These are phyloP conservation scores for Chrysophaeum taylorii DNA, from an alignment of 352 stramenopile genomes.

Conservation along the genomic window DNA sequence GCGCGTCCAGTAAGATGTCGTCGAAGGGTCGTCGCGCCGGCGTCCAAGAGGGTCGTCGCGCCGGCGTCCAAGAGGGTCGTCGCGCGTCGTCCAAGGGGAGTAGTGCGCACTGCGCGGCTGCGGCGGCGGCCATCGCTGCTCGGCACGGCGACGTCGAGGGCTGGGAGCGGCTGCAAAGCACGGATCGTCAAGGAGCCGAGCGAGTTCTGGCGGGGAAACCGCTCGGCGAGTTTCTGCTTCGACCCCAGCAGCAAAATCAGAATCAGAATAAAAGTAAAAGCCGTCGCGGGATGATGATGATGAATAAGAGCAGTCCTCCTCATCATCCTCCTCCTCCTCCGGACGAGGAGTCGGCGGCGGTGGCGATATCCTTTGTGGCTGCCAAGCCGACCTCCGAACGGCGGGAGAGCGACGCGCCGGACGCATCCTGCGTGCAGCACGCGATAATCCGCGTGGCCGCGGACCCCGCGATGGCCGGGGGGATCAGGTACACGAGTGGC, in stretches of 20 bases:
- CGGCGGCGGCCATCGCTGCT: background rate
- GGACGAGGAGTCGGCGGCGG: background rate
- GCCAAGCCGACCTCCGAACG: background rate
- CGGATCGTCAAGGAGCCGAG: background rate
- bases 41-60: background rate
- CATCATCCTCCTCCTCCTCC: no score
- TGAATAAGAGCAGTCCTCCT: background rate
- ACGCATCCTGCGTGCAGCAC: background rate
- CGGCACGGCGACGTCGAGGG: background rate
- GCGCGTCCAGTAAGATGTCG: no score
- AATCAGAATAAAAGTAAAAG: no score
- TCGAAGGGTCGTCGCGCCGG: no score
- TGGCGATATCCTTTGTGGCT: constrained; percentile 7
- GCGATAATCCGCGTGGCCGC: constrained; percentile 4
- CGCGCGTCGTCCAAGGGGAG: background rate
- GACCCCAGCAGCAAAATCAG: background rate
- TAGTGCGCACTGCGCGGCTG: background rate
- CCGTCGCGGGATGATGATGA: no score
- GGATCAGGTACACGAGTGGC: background rate
- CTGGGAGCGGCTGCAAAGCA: background rate
- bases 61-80: background rate
- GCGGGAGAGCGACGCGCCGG: background rate
- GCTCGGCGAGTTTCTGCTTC: background rate
- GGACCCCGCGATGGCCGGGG: background rate
- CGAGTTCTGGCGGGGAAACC: background rate